Percentiles rank a stretch among this genome's conserved stretches.
Evolutionary conservation across 1,284 basidiomycete genomes (phyloP).

Genomic region (Ceratobasidium sp.): DNA sequence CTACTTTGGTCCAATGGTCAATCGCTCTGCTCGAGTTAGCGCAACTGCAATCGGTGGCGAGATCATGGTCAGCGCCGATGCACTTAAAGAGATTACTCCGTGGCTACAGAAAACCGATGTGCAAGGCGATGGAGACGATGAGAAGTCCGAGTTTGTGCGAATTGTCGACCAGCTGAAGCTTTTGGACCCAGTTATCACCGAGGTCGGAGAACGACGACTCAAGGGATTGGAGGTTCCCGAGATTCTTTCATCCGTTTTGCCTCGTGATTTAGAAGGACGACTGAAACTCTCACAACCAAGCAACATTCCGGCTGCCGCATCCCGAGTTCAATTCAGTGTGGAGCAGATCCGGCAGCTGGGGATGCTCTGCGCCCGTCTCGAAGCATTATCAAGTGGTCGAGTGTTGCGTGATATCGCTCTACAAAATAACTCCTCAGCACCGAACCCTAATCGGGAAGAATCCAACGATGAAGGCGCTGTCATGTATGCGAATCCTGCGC

Average conservation of each 20-base stretch:
- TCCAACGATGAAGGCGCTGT: constrained; percentile 48
- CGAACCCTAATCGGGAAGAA: constrained; percentile 29
- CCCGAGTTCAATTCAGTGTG: constrained; percentile 71
- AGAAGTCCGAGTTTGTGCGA: constrained; percentile 47
- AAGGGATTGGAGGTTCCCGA: constrained; percentile 94
- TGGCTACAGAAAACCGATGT: constrained; percentile 48
- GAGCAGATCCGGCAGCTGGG: constrained; percentile 80
- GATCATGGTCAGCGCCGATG: constrained; percentile 90
- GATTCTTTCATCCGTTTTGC: constrained; percentile 83
- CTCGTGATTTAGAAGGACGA: constrained; percentile 75
- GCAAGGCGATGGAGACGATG: constrained; percentile 27
- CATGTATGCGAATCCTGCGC: constrained; percentile 65
- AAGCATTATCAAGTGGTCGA: constrained; percentile 73
- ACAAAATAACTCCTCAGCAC: constrained; percentile 43
- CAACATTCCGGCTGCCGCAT: constrained; percentile 46
- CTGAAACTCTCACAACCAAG: constrained; percentile 64
- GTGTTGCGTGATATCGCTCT: constrained; percentile 59
- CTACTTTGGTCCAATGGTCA: constrained; percentile 93
- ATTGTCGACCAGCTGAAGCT: constrained; percentile 62
- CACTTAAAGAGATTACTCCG: constrained; percentile 78
- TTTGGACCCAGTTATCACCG: constrained; percentile 75
- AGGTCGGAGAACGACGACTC: constrained; percentile 87
- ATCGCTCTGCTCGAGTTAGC: constrained; percentile 86
- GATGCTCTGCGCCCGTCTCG: constrained; percentile 78
- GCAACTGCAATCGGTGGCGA: constrained; percentile 90